Conservation (phyloP, 2,329 filamentous ascomycete species). For the Aspergillus hortae region DNA sequence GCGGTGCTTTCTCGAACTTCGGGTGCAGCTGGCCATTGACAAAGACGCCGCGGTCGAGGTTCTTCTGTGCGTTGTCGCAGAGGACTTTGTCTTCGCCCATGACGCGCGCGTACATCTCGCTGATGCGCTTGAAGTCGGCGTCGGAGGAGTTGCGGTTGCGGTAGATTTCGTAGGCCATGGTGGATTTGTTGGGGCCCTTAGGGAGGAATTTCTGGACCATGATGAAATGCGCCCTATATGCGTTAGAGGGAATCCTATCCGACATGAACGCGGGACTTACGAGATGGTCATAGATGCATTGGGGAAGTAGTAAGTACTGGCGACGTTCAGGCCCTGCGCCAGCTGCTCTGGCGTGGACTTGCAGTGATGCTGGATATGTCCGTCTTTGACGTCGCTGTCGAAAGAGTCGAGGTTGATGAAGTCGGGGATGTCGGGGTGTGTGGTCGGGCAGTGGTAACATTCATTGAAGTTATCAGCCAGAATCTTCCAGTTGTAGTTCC, state of each 20-base stretch:
- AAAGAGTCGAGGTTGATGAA: conserved; percentile 55
- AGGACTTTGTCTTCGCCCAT: conserved; percentile 62
- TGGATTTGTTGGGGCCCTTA: conserved; percentile 46
- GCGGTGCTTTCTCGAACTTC: conserved; percentile 54
- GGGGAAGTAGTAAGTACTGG: conserved; percentile 25
- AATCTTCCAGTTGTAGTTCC: conserved; percentile 60
- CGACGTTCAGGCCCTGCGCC: conserved; percentile 40
- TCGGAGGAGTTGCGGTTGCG: conserved; percentile 56
- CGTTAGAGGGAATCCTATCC: background rate
- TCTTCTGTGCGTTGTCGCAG: conserved; percentile 57
- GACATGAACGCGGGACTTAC: conserved; percentile 12
- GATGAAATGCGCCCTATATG: conserved; percentile 54
- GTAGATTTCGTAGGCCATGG: conserved; percentile 61
- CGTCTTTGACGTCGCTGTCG: conserved; percentile 45
- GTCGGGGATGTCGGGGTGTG: conserved; percentile 54
- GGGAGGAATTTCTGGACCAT: conserved; percentile 61
- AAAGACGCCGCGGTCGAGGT: conserved; percentile 59
- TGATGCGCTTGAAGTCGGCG: conserved; percentile 55
- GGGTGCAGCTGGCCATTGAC: conserved; percentile 62
- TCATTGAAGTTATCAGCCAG: conserved; percentile 63
- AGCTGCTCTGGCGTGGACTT: conserved; percentile 47
- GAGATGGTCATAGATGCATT: conserved; percentile 23
- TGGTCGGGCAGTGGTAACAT: conserved; percentile 59
- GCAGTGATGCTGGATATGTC: conserved; percentile 49
- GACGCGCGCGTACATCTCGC: conserved; percentile 58